Evolutionary conservation across 2,329 filamentous ascomycete genomes (phyloP).

Genomic region (Diatrype stigma): DNA sequence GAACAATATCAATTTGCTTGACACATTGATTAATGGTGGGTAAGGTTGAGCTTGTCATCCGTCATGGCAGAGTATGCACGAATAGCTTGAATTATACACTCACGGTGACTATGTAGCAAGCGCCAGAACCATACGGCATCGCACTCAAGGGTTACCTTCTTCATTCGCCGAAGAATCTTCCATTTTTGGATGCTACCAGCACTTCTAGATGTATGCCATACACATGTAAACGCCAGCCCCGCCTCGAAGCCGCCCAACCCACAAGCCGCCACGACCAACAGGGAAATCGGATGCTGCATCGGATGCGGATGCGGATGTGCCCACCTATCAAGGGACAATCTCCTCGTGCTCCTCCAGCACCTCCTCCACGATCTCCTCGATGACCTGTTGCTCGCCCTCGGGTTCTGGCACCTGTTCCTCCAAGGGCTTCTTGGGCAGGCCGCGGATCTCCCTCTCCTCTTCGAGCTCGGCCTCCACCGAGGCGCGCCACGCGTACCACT

Average conservation of each 20-base stretch:
- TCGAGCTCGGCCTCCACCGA: slow-evolving; percentile 65
- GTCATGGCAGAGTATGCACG: too few relatives aligned
- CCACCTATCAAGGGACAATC: slow-evolving; percentile 36
- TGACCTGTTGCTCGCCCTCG: slow-evolving; percentile 68
- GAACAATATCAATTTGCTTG: too few relatives aligned
- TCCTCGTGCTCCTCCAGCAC: slow-evolving; percentile 85
- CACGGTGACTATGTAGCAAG: too few relatives aligned
- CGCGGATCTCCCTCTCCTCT: slow-evolving; percentile 66
- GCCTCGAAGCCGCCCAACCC: background rate
- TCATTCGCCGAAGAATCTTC: background rate
- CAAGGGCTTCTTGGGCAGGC: slow-evolving; percentile 61
- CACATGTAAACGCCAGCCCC: slow-evolving; percentile 5
- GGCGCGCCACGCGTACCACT: slow-evolving; percentile 85
- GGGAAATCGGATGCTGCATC: background rate
- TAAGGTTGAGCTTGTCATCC: too few relatives aligned
- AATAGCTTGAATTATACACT: too few relatives aligned
- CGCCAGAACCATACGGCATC: too few relatives aligned
- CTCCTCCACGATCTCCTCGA: slow-evolving; percentile 87
- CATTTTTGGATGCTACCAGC: slow-evolving; percentile 7
- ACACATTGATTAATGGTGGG: too few relatives aligned
- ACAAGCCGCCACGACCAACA: background rate
- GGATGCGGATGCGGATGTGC: background rate
- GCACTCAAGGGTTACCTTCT: too few relatives aligned
- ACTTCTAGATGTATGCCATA: slow-evolving; percentile 6
- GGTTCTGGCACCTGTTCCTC: slow-evolving; percentile 57